Evolutionary conservation across 805 yeast genomes (phyloP).

Genomic region (Candida jianshihensis): DNA sequence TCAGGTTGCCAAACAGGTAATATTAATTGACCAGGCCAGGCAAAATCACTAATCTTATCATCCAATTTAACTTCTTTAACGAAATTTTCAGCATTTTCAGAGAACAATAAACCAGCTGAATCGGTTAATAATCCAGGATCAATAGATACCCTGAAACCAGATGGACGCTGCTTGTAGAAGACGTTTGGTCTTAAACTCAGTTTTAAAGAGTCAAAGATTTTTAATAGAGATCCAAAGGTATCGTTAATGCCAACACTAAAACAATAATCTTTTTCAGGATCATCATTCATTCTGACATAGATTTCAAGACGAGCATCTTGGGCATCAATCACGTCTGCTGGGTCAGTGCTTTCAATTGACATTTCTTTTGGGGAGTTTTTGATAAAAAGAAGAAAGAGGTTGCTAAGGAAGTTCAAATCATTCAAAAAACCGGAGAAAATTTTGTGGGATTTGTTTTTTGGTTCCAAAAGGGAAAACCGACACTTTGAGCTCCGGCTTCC

Average conservation of each 20-base stretch:
- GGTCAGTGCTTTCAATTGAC: conserved; percentile 4
- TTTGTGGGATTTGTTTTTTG: no score
- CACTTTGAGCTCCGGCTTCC: no score
- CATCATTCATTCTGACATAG: conserved; percentile 75
- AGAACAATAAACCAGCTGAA: conserved; percentile 73
- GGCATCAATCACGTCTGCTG: conserved; percentile 16
- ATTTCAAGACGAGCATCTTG: conserved; percentile 22
- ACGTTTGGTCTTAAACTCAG: conserved; percentile 74
- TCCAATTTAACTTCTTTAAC: conserved; percentile 40
- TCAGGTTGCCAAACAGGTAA: conserved; percentile 62
- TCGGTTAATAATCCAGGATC: conserved; percentile 80
- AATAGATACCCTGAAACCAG: conserved; percentile 52
- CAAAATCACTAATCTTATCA: conserved; percentile 49
- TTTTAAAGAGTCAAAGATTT: conserved; percentile 61
- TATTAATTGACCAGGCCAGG: conserved; percentile 89
- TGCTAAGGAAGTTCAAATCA: no score
- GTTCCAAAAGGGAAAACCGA: no score
- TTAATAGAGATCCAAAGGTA: conserved; percentile 50
- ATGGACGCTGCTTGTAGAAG: conserved; percentile 61
- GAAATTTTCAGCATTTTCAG: conserved; percentile 44
- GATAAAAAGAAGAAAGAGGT: no score
- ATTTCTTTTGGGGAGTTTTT: neutral
- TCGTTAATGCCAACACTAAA: conserved; percentile 61
- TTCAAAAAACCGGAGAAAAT: neutral
- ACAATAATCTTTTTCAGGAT: conserved; percentile 83